phyloP scores from a whole-genome alignment of 345 rosid genomes.

The Erysimum cheiranthoides region DNA sequence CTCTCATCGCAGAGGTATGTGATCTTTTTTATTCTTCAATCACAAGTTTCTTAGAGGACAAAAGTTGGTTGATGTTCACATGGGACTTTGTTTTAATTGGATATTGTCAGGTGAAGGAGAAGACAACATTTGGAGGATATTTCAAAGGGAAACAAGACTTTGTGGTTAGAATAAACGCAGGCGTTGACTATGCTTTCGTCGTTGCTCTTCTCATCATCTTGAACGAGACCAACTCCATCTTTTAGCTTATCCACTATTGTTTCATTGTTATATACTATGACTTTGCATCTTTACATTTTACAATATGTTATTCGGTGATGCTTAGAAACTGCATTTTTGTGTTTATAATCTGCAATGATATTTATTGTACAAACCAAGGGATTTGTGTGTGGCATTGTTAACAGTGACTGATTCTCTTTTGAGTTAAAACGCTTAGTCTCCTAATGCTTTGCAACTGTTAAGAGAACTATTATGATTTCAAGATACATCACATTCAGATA shows the following conservation, averaged over 20 bases:
- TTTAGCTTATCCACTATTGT: slow-evolving; percentile 11
- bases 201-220: slow-evolving; percentile 39
- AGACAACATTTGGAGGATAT: slow-evolving; percentile 31
- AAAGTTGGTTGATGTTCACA: not conserved
- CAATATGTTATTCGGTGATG: not conserved
- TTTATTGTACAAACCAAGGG: not conserved
- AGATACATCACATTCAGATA: not conserved
- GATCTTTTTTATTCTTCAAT: not conserved
- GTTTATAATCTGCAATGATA: not conserved
- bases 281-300: not conserved
- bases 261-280: not conserved
- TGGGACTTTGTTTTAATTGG: not conserved
- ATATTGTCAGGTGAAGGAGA: slow-evolving; percentile 34
- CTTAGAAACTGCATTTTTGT: not conserved
- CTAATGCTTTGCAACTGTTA: slow-evolving; percentile 2
- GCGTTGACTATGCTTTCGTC: slow-evolving; percentile 40
- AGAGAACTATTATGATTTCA: not conserved
- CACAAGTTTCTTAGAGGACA: not conserved
- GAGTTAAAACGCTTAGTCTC: not conserved
- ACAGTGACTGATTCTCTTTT: slow-evolving; percentile 1
- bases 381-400: not conserved
- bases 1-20: slow-evolving; percentile 38
- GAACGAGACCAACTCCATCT: slow-evolving; percentile 38
- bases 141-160: slow-evolving; percentile 39
- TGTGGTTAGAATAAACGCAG: slow-evolving; percentile 27